Evolutionary conservation across 192 early-diverging fungal species (phyloP), one percentile per base, ranked within the genome.

Genomic region (Umbelopsis isabellina): DNA sequence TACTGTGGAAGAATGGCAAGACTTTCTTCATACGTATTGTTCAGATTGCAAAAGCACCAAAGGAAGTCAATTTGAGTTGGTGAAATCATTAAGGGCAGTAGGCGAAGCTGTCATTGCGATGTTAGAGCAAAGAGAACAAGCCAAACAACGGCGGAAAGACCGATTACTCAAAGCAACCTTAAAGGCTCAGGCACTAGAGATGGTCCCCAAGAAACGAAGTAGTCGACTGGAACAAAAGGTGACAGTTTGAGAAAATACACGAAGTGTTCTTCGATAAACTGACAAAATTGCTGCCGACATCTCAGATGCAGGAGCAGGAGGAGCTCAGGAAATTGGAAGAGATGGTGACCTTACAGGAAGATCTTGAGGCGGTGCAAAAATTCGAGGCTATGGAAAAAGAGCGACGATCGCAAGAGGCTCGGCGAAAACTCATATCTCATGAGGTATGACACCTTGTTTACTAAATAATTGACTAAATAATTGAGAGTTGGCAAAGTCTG

Each of bases 171-270:
- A 16, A 35, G 55, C 55, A 35, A 18, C 25, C 16, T 6, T 61
- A 30, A 61, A 25, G 13, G 55, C 55, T 16, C 27, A 35, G 30
- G 55, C 55, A 13, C 25, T 61, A 35, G 55, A 61, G 33, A 27
- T 35, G 16, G 33, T 35, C 23, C 55, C 55, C 16, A 25, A 25
- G 16, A 61, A 61, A 35, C 9, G 55, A 61, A 61, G 55, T 30
- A 61, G 55, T 6, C 55, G 55, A 35, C 25, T 61, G 9, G 55
- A 61, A 18, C 55, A 35, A 61, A 61, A 61, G 27, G 55, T 61
- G 37, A 18, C 1, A 41, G 1, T 41, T 41, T 41, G 37, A 41
- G 10, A 6, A 41, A 41, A 9, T 41, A 41, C 37, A 2, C 37
- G 7, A 41, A 10, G 6, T 41, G 6, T 41, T 41, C 37, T 41